Evolutionary conservation across 2,329 filamentous ascomycete species (phyloP).

Genomic region (Fusarium coicis): DNA sequence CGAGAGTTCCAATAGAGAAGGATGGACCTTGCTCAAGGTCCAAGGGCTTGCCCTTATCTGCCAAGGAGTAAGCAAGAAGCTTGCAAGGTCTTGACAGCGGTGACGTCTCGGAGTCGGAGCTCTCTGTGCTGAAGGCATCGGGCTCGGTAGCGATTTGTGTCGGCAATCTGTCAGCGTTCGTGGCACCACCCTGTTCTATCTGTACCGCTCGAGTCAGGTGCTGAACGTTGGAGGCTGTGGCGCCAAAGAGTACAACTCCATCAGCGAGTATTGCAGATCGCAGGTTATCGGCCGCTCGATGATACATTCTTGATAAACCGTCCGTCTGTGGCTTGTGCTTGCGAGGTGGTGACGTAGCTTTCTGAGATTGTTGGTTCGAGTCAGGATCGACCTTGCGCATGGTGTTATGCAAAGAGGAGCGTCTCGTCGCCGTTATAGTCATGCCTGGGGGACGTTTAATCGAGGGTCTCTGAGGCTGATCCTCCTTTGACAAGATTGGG

Average conservation of each 20-base stretch:
- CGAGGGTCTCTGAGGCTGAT: conserved; percentile 1
- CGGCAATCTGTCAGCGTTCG: conserved; percentile 33
- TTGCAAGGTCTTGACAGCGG: conserved; percentile 43
- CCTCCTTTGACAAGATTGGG: conserved; percentile 9
- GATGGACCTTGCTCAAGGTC: conserved; percentile 44
- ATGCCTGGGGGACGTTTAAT: conserved; percentile 34
- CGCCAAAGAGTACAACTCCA: conserved; percentile 47
- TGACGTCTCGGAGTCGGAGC: conserved; percentile 46
- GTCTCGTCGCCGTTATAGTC: conserved; percentile 23
- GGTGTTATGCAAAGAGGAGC: conserved; percentile 14
- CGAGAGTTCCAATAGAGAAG: conserved; percentile 44
- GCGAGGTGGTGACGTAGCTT: neutral
- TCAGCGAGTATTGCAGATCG: conserved; percentile 47
- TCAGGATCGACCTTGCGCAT: conserved; percentile 20
- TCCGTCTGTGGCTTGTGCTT: conserved; percentile 28
- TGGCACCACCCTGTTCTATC: neutral
- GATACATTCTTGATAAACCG: conserved; percentile 41
- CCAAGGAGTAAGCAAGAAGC: conserved; percentile 44
- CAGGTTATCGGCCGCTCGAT: conserved; percentile 44
- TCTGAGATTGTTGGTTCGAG: neutral
- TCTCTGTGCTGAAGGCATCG: conserved; percentile 40
- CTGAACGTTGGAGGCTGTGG: conserved; percentile 38
- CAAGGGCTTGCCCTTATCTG: conserved; percentile 38
- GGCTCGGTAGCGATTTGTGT: conserved; percentile 26
- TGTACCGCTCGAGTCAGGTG: conserved; percentile 6